A percentile compares a stretch with the other conserved stretches of the same genome.
Evolutionary conservation across 495 filamentous ascomycete genomes (phyloP).

Genomic region (Gamarada debralockiae): DNA sequence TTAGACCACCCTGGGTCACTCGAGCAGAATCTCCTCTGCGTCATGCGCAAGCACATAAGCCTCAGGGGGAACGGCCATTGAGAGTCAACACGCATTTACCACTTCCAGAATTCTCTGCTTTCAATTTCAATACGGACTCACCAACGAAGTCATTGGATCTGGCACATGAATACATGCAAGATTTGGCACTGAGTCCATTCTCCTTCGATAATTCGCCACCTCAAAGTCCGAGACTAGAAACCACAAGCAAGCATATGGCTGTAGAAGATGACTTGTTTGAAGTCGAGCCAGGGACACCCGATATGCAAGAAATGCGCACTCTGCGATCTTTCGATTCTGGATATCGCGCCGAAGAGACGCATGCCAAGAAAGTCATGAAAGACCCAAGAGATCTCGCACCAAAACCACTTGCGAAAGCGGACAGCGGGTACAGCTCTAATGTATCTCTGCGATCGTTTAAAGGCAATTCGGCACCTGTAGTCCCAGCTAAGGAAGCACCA

Average conservation of each 20-base stretch:
- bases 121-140: slow-evolving; percentile 13
- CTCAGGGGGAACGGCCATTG: background rate
- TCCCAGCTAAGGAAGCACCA: slow-evolving; percentile 7
- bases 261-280: slow-evolving; percentile 47
- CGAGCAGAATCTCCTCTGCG: slow-evolving; percentile 19
- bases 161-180: slow-evolving; percentile 25
- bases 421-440: slow-evolving; percentile 55
- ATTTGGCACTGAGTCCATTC: slow-evolving; percentile 29
- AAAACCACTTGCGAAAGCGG: slow-evolving; percentile 45
- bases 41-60: background rate
- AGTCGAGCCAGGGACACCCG: slow-evolving; percentile 23
- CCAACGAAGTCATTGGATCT: slow-evolving; percentile 14
- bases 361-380: background rate
- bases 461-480: slow-evolving; percentile 8
- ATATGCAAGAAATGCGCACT: background rate
- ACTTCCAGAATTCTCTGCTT: slow-evolving; percentile 7
- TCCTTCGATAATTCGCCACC: slow-evolving; percentile 23
- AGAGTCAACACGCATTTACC: slow-evolving; percentile 3
- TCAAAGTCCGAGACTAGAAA: slow-evolving; percentile 32
- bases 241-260: slow-evolving; percentile 43
- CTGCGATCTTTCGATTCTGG: slow-evolving; percentile 19
- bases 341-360: slow-evolving; percentile 1
- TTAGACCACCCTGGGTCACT: slow-evolving; percentile 11
- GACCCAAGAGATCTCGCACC: slow-evolving; percentile 22
- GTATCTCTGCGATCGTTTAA: slow-evolving; percentile 45